Base-by-base conservation (phyloP, 768 basidiomycete species). In the Tremella yokohamensis region DNA sequence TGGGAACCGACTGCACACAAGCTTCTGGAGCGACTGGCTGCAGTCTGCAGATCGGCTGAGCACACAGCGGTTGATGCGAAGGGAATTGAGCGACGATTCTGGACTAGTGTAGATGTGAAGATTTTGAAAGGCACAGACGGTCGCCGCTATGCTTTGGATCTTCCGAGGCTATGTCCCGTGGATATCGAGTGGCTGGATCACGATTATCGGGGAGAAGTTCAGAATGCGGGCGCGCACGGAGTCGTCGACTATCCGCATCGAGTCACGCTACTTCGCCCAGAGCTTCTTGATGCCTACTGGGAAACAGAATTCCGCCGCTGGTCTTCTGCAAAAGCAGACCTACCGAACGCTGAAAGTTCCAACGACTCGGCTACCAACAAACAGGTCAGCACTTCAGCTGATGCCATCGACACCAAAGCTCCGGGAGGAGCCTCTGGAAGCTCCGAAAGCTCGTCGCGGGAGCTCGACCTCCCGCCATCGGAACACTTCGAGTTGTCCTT, bases 151-250 rank as follows among this genome's bases (percentile, higher is more conserved):
- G 63, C 79, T 19, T 76, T 80, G 48, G 79, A 80, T 57, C 71
- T 78, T 24, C 78, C 72, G 57, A 69, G 79, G 45, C 59, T 80
- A 8, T 68, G 66, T 50, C 79, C 78, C 24, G 76, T 78, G 47
- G 79, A 80, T 65, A 64, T 80, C 62, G 78, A 79, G 60, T 80
- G 77, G 72, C 67, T 78, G 20, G 77, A 80, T 65, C 72, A 79
- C 62, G 75, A 80, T 59, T 38, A 71, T 22, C 64, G 67, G 0
- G 73, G 72, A 1, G 25, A 13, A 34, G 38, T 34, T 3, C 22
- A 29, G 24, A 40, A 40, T n/a, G 34, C 22, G 11, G 26, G 8
- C 2, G 15, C 42, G 4, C 52, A 58, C 47, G 50, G 58, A 11
- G 60, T 56, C 3, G 56, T 47, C n/a, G 44, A 37, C 2, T 80